phyloP scores from a whole-genome alignment of 129 eudicot species.

The Ambrosia artemisiifolia region DNA sequence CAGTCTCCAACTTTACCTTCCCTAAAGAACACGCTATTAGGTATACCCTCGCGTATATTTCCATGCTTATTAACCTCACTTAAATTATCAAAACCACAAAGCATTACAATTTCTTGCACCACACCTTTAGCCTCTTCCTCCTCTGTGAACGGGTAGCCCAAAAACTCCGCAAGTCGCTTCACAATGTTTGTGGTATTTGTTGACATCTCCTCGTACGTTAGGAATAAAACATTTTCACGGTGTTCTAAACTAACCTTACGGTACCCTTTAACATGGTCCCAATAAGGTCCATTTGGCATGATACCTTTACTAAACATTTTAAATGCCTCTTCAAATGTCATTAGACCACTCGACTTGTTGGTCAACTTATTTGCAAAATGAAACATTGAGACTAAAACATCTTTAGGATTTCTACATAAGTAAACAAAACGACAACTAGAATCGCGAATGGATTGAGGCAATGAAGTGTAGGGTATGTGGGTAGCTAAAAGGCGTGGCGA shows the following conservation, averaged over 20 bases:
- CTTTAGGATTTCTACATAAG: conserved; percentile 31
- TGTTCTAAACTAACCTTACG: conserved; percentile 32
- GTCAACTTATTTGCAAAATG: conserved; percentile 30
- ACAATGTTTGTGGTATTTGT: conserved; percentile 13
- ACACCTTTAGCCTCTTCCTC: conserved; percentile 16
- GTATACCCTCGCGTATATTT: background rate
- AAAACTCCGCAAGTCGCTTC: conserved; percentile 36
- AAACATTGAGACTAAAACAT: conserved; percentile 38
- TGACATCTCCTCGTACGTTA: conserved; percentile 48
- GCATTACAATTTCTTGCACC: background rate
- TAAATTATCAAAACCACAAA: conserved; percentile 14
- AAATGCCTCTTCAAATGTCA: conserved; percentile 23
- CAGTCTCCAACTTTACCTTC: conserved; percentile 34
- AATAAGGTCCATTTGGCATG: conserved; percentile 24
- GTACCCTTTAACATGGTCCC: conserved; percentile 38
- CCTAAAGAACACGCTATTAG: conserved; percentile 16
- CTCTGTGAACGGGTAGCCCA: conserved; percentile 27
- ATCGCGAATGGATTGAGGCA: conserved; percentile 21
- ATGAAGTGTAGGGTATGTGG: conserved; percentile 17
- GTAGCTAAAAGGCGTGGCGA: conserved; percentile 26
- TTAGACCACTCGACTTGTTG: background rate
- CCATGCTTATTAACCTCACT: conserved; percentile 21
- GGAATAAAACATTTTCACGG: conserved; percentile 26
- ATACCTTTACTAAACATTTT: conserved; percentile 37
- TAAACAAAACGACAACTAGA: conserved; percentile 15